A percentile compares a stretch with the other conserved stretches of the same genome.
Evolutionary conservation across 768 basidiomycete genomes (phyloP).

Genomic region (Trametes cinnabarina): DNA sequence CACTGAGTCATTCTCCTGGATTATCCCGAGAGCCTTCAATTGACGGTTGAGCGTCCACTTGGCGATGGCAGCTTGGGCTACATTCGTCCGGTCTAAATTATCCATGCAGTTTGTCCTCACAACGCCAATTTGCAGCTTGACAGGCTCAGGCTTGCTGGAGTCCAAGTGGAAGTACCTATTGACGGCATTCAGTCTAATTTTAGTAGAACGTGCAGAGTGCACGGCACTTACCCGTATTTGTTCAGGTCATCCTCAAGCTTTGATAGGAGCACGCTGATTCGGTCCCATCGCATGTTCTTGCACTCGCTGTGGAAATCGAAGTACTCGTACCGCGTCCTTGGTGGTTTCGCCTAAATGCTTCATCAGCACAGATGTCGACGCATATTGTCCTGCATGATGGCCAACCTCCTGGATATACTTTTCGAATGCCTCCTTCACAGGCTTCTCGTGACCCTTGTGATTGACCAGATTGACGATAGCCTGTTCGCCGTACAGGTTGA

Average conservation of each 20-base stretch:
- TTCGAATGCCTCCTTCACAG: constrained; percentile 95
- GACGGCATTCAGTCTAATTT: constrained; percentile 3
- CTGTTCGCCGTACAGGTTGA: constrained; percentile 72
- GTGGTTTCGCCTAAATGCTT: constrained; percentile 51
- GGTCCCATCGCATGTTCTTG: constrained; percentile 91
- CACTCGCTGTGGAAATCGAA: constrained; percentile 99
- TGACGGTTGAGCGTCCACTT: constrained; percentile 82
- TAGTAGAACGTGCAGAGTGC: neutral
- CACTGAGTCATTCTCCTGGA: constrained; percentile 67
- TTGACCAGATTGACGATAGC: constrained; percentile 90
- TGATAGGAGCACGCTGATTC: constrained; percentile 81
- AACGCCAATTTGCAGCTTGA: constrained; percentile 67
- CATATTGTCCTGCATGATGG: neutral
- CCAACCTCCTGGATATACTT: constrained; percentile 61
- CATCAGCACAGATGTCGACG: neutral
- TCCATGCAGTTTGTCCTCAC: constrained; percentile 99
- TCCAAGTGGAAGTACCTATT: constrained; percentile 78
- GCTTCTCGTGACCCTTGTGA: constrained; percentile 88
- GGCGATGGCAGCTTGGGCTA: constrained; percentile 88
- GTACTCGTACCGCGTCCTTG: constrained; percentile 82
- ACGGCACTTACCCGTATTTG: constrained; percentile 57
- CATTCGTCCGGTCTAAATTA: constrained; percentile 93
- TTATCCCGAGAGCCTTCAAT: constrained; percentile 67
- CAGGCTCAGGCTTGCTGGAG: constrained; percentile 42
- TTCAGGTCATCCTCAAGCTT: constrained; percentile 66